These are phyloP conservation scores for Pseudogymnoascus sp. DNA, from an alignment of 2,329 filamentous ascomycete species.

Conservation along the genomic window DNA sequence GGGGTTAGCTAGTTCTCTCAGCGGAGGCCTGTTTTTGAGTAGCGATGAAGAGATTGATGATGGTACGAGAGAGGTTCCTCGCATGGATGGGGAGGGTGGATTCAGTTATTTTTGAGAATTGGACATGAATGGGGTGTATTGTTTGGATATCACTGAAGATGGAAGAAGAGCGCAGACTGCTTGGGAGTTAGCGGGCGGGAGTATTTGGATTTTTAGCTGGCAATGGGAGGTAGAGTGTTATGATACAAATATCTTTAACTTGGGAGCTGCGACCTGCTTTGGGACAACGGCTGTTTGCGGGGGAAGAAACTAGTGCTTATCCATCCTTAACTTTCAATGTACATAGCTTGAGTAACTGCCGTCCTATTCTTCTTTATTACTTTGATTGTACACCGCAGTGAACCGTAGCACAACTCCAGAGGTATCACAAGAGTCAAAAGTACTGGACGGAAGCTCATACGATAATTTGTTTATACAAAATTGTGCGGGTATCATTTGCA, in stretches of 20 bases:
- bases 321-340: neutral
- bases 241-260: neutral
- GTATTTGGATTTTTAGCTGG: neutral
- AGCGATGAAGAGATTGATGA: neutral
- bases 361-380: neutral
- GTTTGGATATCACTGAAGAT: neutral
- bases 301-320: neutral
- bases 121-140: neutral
- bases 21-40: neutral
- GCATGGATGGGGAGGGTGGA: neutral
- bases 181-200: neutral
- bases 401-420: neutral
- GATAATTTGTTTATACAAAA: neutral
- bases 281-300: neutral
- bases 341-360: neutral
- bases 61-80: neutral
- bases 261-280: neutral
- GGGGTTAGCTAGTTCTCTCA: neutral
- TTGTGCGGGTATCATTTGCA: constrained; percentile 4
- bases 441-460: neutral
- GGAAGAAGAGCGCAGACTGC: neutral
- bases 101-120: neutral
- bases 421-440: neutral
- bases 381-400: neutral
- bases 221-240: neutral